phyloP scores from a whole-genome alignment of 2,329 filamentous ascomycete species.

The Penicillium sp. region DNA sequence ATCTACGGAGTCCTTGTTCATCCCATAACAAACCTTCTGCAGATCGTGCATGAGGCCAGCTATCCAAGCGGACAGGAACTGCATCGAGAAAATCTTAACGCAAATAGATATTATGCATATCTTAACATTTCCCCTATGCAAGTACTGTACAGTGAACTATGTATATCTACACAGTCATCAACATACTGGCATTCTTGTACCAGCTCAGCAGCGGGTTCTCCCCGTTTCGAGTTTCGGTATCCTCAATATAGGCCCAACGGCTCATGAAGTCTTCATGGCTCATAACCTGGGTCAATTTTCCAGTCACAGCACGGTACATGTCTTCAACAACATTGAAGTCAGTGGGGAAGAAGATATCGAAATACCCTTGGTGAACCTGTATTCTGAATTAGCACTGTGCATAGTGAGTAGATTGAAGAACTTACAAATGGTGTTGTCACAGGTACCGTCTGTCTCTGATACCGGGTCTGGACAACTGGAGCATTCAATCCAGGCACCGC shows the following conservation, averaged over 20 bases:
- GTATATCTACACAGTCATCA: constrained; percentile 70
- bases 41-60: no score
- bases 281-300: constrained; percentile 81
- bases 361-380: constrained; percentile 95
- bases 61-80: no score
- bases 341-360: constrained; percentile 97
- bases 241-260: constrained; percentile 85
- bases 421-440: constrained; percentile 86
- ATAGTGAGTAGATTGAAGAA: constrained; percentile 5
- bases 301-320: constrained; percentile 89
- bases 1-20: no score
- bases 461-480: constrained; percentile 94
- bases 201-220: constrained; percentile 91
- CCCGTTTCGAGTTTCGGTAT: constrained; percentile 83
- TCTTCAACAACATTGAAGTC: constrained; percentile 89
- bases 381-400: constrained; percentile 5
- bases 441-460: constrained; percentile 80
- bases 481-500: constrained; percentile 82
- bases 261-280: constrained; percentile 89
- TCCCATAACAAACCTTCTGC: no score
- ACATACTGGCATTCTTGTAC: constrained; percentile 93
- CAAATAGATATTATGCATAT: neutral
- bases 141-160: neutral
- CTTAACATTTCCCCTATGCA: neutral
- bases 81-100: no score